phyloP scores from a whole-genome alignment of 257 asterid genomes.

The Mentha longifolia region DNA sequence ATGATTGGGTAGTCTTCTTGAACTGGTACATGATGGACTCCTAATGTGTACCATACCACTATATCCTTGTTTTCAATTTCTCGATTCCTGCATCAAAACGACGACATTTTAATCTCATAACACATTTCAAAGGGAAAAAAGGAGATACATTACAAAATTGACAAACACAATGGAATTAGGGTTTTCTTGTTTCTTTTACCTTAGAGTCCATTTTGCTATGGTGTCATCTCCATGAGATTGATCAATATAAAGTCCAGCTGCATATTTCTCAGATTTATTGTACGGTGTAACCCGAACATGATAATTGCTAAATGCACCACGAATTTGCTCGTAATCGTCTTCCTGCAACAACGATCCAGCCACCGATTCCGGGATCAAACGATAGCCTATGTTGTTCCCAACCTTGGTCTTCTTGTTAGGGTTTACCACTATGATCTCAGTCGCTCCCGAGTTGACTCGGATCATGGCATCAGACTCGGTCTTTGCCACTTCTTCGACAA shows the following conservation, averaged over 20 bases:
- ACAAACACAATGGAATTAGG: no score
- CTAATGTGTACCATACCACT: conserved; percentile 58
- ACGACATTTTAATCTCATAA: background rate
- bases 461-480: conserved; percentile 49
- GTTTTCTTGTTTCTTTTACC: conserved; percentile 17
- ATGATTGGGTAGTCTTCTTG: conserved; percentile 57
- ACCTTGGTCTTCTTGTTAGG: conserved; percentile 44
- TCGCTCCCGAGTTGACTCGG: conserved; percentile 25
- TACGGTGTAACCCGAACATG: conserved; percentile 56
- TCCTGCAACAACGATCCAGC: conserved; percentile 30
- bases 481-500: conserved; percentile 36
- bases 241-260: conserved; percentile 41
- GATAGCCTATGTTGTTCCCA: conserved; percentile 46
- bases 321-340: conserved; percentile 37
- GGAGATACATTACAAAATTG: background rate
- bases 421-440: conserved; percentile 42
- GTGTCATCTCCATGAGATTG: conserved; percentile 47
- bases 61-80: conserved; percentile 49
- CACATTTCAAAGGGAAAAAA: no score
- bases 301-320: conserved; percentile 43
- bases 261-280: conserved; percentile 48
- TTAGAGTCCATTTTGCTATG: conserved; percentile 44
- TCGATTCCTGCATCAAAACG: conserved; percentile 40
- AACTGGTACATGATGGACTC: conserved; percentile 48
- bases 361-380: conserved; percentile 35